These are phyloP conservation scores for Aspergillus neoniger DNA, from an alignment of 2,329 filamentous ascomycete genomes.

Conservation along the genomic window DNA sequence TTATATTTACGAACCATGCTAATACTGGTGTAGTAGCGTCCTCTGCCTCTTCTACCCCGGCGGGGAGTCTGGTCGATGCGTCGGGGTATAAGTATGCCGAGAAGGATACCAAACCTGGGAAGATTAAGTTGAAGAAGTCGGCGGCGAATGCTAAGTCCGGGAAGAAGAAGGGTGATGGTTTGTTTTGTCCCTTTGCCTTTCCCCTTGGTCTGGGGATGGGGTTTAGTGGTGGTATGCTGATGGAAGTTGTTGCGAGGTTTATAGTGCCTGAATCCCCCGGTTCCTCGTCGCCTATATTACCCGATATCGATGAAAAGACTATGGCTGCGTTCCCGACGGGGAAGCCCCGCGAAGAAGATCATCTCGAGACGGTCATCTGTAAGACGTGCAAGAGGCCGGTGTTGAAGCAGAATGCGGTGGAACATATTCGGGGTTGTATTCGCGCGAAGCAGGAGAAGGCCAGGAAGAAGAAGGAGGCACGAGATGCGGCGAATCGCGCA, in stretches of 20 bases:
- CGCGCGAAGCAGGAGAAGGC: slow-evolving; percentile 82
- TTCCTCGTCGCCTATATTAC: slow-evolving; percentile 45
- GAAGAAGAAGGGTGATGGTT: slow-evolving; percentile 40
- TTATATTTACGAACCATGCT: too few relatives aligned
- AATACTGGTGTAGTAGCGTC: slow-evolving; percentile 19
- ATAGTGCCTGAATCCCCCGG: slow-evolving; percentile 27
- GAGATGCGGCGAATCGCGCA: slow-evolving; percentile 68
- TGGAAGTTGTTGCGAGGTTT: too few relatives aligned
- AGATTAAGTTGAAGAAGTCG: slow-evolving; percentile 48
- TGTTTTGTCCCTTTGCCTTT: slow-evolving; percentile 8
- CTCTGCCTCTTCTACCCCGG: slow-evolving; percentile 27
- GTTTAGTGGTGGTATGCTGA: too few relatives aligned
- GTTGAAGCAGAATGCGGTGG: slow-evolving; percentile 70
- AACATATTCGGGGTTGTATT: slow-evolving; percentile 81
- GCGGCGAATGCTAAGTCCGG: slow-evolving; percentile 12
- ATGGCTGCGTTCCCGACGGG: slow-evolving; percentile 80
- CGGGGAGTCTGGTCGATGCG: slow-evolving; percentile 46
- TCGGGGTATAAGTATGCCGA: slow-evolving; percentile 50
- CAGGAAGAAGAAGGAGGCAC: slow-evolving; percentile 72
- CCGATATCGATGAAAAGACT: slow-evolving; percentile 70
- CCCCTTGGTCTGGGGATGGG: neutral
- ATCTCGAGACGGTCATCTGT: slow-evolving; percentile 77
- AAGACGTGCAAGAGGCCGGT: slow-evolving; percentile 94
- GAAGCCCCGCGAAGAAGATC: slow-evolving; percentile 79
- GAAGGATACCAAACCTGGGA: slow-evolving; percentile 46